Evolutionary conservation across 495 filamentous ascomycete genomes (phyloP).

Genomic region (Aspergillus avenaceus): DNA sequence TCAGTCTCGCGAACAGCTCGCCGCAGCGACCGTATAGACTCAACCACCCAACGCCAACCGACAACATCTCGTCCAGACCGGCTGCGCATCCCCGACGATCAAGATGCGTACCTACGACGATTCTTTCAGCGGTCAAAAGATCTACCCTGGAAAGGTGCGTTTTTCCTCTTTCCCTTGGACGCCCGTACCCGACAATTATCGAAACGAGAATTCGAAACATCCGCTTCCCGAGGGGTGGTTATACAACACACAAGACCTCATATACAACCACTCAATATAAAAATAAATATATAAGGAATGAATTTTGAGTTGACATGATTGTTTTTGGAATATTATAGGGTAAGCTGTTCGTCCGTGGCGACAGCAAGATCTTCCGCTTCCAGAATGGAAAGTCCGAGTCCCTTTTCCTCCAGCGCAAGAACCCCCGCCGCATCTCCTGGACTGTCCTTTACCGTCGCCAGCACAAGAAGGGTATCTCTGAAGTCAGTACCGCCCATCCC

Average conservation of each 20-base stretch:
- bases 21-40: conserved; percentile 44
- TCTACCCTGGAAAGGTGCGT: conserved; percentile 98
- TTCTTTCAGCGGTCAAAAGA: conserved; percentile 94
- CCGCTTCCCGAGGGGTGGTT: neutral
- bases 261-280: neutral
- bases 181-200: neutral
- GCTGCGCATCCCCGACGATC: conserved; percentile 53
- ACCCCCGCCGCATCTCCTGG: conserved; percentile 98
- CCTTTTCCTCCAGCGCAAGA: conserved; percentile 99
- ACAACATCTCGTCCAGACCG: conserved; percentile 33
- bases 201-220: too few relatives aligned
- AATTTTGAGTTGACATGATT: conserved; percentile 19
- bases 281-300: neutral
- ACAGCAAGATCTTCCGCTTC: conserved; percentile 99
- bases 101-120: conserved; percentile 99
- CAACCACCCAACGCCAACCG: conserved; percentile 50
- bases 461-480: conserved; percentile 99
- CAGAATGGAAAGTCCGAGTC: conserved; percentile 99
- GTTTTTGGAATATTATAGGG: conserved; percentile 54
- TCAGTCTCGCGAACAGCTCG: conserved; percentile 29
- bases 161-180: conserved; percentile 15
- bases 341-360: conserved; percentile 97
- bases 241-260: neutral
- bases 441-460: conserved; percentile 95
- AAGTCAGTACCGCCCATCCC: conserved; percentile 64